phyloP scores from a whole-genome alignment of 2,329 filamentous ascomycete species.

The Aspergillus melleus region DNA sequence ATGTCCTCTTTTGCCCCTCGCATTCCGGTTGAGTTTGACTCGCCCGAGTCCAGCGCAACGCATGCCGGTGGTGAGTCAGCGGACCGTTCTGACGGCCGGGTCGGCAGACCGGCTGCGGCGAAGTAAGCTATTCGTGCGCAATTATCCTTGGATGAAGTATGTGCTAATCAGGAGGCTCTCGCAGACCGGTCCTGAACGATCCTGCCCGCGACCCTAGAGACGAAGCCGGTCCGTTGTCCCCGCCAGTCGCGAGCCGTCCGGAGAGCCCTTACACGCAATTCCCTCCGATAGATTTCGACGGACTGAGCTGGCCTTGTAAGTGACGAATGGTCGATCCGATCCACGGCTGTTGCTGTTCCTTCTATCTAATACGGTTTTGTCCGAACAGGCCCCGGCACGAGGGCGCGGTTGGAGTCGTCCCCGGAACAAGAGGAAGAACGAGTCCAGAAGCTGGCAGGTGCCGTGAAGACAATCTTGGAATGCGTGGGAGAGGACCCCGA shows the following conservation, averaged over 20 bases:
- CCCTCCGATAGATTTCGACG: slow-evolving; percentile 54
- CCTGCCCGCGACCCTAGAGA: slow-evolving; percentile 56
- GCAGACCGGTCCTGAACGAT: slow-evolving; percentile 43
- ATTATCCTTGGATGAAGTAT: neutral
- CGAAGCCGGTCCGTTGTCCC: slow-evolving; percentile 50
- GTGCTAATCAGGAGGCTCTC: slow-evolving; percentile 1
- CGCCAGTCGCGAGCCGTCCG: slow-evolving; percentile 52
- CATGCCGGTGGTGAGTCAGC: slow-evolving; percentile 18
- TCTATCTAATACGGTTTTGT: slow-evolving; percentile 13
- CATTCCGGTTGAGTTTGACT: slow-evolving; percentile 32
- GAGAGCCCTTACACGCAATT: slow-evolving; percentile 51
- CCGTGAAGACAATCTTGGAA: slow-evolving; percentile 64
- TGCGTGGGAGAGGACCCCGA: slow-evolving; percentile 67
- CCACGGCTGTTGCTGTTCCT: neutral
- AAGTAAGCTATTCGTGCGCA: slow-evolving; percentile 24
- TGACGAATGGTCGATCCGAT: slow-evolving; percentile 10
- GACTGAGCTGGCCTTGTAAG: slow-evolving; percentile 54
- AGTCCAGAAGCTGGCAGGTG: slow-evolving; percentile 61
- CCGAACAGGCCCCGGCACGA: slow-evolving; percentile 45
- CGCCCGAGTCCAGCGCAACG: slow-evolving; percentile 18
- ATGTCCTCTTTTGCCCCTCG: slow-evolving; percentile 54
- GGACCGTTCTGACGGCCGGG: slow-evolving; percentile 16
- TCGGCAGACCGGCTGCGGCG: slow-evolving; percentile 19
- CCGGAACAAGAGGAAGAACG: slow-evolving; percentile 59
- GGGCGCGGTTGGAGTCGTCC: slow-evolving; percentile 56